A percentile compares a stretch with the other conserved stretches of the same genome.
phyloP scores from a whole-genome alignment of 1,284 basidiomycete genomes.

The Neolentinus lepideus region DNA sequence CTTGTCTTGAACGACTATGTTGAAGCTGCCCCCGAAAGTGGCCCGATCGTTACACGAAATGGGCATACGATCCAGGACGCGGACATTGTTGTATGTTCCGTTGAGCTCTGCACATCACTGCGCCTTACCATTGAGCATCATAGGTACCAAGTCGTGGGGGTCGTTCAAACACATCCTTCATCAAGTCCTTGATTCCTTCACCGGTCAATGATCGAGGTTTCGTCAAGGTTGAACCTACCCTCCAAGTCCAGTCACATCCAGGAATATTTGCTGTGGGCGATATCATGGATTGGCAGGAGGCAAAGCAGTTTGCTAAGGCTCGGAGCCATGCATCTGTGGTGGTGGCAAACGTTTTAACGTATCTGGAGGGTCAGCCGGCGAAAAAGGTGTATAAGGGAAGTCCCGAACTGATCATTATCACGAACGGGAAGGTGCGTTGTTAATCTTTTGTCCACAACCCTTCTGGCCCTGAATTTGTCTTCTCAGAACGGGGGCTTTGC shows the following conservation, averaged over 20 bases:
- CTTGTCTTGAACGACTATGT: constrained; percentile 50
- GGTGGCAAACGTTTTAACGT: constrained; percentile 38
- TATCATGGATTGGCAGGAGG: constrained; percentile 49
- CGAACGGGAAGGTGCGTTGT: constrained; percentile 51
- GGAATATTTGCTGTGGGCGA: constrained; percentile 56
- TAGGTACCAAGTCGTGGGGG: constrained; percentile 44
- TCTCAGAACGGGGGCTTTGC: constrained; percentile 36
- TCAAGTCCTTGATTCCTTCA: constrained; percentile 34
- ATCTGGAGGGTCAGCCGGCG: constrained; percentile 27
- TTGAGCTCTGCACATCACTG: constrained; percentile 1
- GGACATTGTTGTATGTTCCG: constrained; percentile 46
- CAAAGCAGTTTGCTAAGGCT: constrained; percentile 49
- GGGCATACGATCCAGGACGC: constrained; percentile 41
- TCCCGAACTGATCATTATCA: constrained; percentile 45
- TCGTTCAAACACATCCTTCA: constrained; percentile 43
- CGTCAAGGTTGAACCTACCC: constrained; percentile 42
- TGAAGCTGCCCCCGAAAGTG: constrained; percentile 31
- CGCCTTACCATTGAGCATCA: not conserved
- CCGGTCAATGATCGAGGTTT: constrained; percentile 32
- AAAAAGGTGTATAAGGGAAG: constrained; percentile 42
- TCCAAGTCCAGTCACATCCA: constrained; percentile 39
- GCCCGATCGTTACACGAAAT: constrained; percentile 40
- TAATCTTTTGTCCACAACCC: not conserved
- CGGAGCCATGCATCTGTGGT: constrained; percentile 34
- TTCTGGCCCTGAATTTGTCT: not conserved